phyloP scores from a whole-genome alignment of 2,329 filamentous ascomycete species.

The Arthrobotrys megalospora region DNA sequence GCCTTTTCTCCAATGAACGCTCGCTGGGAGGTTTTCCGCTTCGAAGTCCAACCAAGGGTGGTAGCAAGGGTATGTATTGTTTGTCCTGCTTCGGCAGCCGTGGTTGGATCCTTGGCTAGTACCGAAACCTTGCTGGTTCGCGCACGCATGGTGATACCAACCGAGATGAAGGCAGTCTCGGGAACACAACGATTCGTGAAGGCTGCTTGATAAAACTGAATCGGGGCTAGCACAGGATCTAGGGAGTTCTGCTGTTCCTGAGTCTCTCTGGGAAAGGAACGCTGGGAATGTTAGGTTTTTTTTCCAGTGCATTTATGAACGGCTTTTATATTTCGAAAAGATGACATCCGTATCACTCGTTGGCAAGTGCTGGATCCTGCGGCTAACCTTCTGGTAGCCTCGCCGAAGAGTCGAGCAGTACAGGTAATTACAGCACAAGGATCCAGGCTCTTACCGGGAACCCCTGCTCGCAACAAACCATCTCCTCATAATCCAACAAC shows the following conservation, averaged over 20 bases:
- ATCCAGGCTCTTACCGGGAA: neutral
- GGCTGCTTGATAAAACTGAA: neutral
- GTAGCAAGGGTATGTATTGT: constrained; percentile 30
- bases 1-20: constrained; percentile 25
- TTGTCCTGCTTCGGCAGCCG: constrained; percentile 37
- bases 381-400: constrained; percentile 8
- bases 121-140: constrained; percentile 7
- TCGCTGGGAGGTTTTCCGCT: neutral
- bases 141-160: constrained; percentile 9
- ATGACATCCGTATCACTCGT: constrained; percentile 21
- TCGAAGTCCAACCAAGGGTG: constrained; percentile 34
- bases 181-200: too few species aligned
- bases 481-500: constrained; percentile 8
- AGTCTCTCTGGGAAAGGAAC: neutral
- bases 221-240: constrained; percentile 37
- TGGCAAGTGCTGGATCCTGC: constrained; percentile 15
- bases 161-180: neutral
- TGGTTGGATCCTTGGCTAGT: constrained; percentile 51
- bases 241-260: neutral
- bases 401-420: neutral
- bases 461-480: neutral
- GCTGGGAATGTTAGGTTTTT: neutral
- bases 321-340: constrained; percentile 38
- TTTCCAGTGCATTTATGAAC: constrained; percentile 17
- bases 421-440: neutral